Evolutionary conservation across 176 grass and related monocot species (phyloP).

Genomic region (Phyllostachys edulis): DNA sequence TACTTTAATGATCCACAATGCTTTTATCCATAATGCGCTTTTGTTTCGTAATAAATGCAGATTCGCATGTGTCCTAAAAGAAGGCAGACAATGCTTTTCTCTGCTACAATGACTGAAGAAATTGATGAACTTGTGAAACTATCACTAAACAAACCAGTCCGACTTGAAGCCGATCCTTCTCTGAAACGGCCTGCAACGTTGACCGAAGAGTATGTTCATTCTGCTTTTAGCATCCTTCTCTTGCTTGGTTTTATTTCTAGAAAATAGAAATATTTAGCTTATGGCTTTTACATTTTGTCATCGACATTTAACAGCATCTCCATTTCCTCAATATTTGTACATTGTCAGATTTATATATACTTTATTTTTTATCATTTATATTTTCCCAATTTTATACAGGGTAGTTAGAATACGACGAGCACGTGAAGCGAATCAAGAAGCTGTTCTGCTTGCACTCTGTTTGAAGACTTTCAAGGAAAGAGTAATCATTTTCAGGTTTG

Average conservation of each 20-base stretch:
- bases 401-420: constrained; percentile 82
- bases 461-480: constrained; percentile 87
- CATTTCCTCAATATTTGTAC: constrained; percentile 6
- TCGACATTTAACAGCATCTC: background rate
- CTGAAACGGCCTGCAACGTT: constrained; percentile 74
- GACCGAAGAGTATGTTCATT: constrained; percentile 77
- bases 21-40: background rate
- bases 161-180: constrained; percentile 88
- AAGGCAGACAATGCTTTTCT: constrained; percentile 94
- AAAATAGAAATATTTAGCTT: background rate
- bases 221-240: constrained; percentile 1
- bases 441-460: constrained; percentile 94
- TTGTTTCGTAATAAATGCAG: constrained; percentile 43
- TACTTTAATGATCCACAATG: background rate
- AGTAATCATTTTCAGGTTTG: constrained; percentile 96
- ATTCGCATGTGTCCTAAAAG: constrained; percentile 87
- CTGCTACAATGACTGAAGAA: constrained; percentile 96
- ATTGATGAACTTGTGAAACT: constrained; percentile 78
- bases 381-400: constrained; percentile 45
- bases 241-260: background rate
- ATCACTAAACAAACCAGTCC: constrained; percentile 89
- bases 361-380: constrained; percentile 12
- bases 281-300: background rate
- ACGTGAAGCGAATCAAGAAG: constrained; percentile 87
- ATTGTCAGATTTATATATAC: constrained; percentile 2